Conservation (phyloP, 2,329 filamentous ascomycete genomes). For the Phyllosticta citriasiana region DNA sequence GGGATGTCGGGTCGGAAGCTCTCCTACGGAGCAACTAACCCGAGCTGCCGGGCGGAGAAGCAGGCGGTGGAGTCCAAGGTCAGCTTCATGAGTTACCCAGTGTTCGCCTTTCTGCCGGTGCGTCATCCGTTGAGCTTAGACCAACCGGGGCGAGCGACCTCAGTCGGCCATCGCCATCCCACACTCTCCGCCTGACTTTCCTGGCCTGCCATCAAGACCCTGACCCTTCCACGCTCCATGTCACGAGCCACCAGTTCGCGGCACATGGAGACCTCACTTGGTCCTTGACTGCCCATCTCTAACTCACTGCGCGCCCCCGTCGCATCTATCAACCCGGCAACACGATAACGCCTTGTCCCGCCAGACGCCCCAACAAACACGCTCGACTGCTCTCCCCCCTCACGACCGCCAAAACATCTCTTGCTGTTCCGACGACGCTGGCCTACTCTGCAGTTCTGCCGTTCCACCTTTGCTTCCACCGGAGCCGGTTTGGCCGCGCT, state of each 20-base stretch:
- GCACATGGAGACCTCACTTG: background rate
- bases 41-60: background rate
- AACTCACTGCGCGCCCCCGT: background rate
- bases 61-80: background rate
- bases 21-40: background rate
- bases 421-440: background rate
- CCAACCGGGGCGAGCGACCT: background rate
- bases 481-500: background rate
- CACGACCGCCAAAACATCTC: background rate
- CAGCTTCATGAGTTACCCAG: too few species aligned
- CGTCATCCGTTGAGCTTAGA: background rate
- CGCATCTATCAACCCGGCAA: background rate
- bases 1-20: background rate
- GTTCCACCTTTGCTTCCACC: background rate
- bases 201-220: background rate
- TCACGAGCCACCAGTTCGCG: background rate
- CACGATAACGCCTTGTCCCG: background rate
- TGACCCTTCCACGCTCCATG: background rate
- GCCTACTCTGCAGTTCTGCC: background rate
- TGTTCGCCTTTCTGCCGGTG: background rate
- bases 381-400: background rate
- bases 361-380: background rate
- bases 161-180: background rate
- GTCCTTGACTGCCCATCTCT: background rate
- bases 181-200: background rate